phyloP scores from a whole-genome alignment of 352 stramenopile species.

The Phytophthora pisi region DNA sequence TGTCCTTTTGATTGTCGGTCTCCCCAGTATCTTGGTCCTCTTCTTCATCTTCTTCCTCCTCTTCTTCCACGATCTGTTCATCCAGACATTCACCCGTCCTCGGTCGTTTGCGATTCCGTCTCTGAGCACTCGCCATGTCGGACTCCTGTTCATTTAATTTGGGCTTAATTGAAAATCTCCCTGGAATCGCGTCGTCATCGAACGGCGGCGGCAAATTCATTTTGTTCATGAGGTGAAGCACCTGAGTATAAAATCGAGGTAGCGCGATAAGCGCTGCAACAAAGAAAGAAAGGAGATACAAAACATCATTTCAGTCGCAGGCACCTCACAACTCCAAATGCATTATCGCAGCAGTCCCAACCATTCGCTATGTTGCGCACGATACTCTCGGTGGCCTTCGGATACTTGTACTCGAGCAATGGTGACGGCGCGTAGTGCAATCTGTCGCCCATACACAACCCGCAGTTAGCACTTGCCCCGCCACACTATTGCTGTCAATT shows the following conservation, averaged over 20 bases:
- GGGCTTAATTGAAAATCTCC: constrained; percentile 52
- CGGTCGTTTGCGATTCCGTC: constrained; percentile 26
- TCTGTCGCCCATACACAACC: constrained; percentile 34
- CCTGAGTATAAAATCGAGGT: constrained; percentile 90
- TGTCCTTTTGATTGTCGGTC: not conserved
- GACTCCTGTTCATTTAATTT: not conserved
- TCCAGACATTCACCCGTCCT: constrained; percentile 14
- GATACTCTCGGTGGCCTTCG: constrained; percentile 72
- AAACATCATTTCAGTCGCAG: not conserved
- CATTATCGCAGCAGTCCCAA: constrained; percentile 28
- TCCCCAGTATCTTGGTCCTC: not conserved
- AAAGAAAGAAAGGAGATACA: not conserved
- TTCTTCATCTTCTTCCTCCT: constrained; percentile 42
- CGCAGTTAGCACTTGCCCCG: not conserved
- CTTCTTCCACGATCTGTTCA: constrained; percentile 45
- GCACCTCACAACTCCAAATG: not conserved
- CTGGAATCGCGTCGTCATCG: constrained; percentile 67
- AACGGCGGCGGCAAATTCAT: constrained; percentile 90
- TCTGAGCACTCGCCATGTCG: not conserved
- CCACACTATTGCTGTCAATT: not conserved
- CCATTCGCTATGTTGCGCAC: constrained; percentile 90
- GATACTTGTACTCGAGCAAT: constrained; percentile 89
- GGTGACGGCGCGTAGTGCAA: constrained; percentile 87
- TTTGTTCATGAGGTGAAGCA: constrained; percentile 93
- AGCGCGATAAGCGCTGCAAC: constrained; percentile 79